These are phyloP conservation scores for Ananas comosus DNA, from an alignment of 176 grass and related monocot species.

Conservation along the genomic window DNA sequence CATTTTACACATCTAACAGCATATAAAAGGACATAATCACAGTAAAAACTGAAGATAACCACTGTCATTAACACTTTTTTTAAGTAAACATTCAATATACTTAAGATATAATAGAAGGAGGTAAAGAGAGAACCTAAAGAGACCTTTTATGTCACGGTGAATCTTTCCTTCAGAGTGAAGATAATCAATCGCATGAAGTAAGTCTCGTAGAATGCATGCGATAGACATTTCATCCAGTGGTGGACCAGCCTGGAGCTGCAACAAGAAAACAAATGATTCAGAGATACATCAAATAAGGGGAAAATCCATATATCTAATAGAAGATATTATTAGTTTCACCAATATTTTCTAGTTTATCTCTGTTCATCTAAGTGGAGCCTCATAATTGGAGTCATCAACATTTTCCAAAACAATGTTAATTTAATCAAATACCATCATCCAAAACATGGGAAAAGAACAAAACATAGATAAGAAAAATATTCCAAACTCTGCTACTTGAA, in stretches of 20 bases:
- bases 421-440: too few relatives aligned
- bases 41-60: too few relatives aligned
- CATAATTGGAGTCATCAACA: too few relatives aligned
- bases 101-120: slow-evolving; percentile 9
- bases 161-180: slow-evolving; percentile 99
- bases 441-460: too few relatives aligned
- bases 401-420: too few relatives aligned
- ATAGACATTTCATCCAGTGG: slow-evolving; percentile 98
- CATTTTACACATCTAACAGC: slow-evolving; percentile 9
- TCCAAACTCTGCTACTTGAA: too few relatives aligned
- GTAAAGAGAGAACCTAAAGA: slow-evolving; percentile 14
- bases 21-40: neutral
- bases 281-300: neutral
- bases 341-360: too few relatives aligned
- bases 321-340: neutral
- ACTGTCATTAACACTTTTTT: neutral
- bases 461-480: too few relatives aligned
- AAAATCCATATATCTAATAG: neutral
- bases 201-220: slow-evolving; percentile 83
- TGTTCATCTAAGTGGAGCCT: too few relatives aligned
- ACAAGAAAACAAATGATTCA: slow-evolving; percentile 17
- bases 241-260: slow-evolving; percentile 74
- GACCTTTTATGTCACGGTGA: slow-evolving; percentile 87
- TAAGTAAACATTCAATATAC: neutral
- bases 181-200: slow-evolving; percentile 93